These are phyloP conservation scores for Apophysomyces ossiformis DNA, from an alignment of 371 early-diverging fungal genomes.

Conservation along the genomic window DNA sequence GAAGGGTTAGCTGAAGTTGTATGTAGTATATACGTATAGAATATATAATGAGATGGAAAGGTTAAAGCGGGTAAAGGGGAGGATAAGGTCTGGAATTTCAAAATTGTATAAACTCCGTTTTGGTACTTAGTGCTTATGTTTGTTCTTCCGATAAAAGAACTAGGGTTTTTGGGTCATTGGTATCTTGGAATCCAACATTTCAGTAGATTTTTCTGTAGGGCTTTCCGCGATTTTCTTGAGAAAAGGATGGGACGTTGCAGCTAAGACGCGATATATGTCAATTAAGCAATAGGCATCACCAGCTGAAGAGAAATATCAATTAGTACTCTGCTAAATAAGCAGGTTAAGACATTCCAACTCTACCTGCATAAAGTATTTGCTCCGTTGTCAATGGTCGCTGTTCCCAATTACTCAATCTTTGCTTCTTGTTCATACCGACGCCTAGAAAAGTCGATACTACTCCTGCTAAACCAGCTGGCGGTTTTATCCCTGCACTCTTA, in stretches of 20 bases:
- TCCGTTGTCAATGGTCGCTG: slow-evolving; percentile 44
- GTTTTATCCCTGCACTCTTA: slow-evolving; percentile 11
- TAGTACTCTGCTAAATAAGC: neutral
- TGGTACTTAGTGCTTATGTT: neutral
- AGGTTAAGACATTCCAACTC: neutral
- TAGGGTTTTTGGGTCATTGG: neutral
- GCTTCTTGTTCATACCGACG: slow-evolving; percentile 45
- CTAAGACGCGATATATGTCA: slow-evolving; percentile 30
- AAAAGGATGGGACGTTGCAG: slow-evolving; percentile 35
- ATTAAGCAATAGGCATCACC: slow-evolving; percentile 44
- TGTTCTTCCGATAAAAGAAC: neutral
- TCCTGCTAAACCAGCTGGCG: slow-evolving; percentile 43
- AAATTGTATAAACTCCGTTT: neutral
- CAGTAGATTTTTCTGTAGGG: neutral
- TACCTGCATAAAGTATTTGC: slow-evolving; percentile 45
- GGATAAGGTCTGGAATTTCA: neutral
- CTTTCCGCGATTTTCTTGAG: slow-evolving; percentile 9
- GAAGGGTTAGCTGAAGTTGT: neutral
- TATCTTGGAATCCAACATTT: neutral
- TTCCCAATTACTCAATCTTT: slow-evolving; percentile 57
- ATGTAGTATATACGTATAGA: neutral
- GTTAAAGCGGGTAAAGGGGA: neutral
- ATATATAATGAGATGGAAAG: neutral
- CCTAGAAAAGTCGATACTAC: slow-evolving; percentile 34
- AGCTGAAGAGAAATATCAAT: slow-evolving; percentile 12